A percentile compares a stretch with the other conserved stretches of the same genome.
Conservation (phyloP, 1,139 yeast species). For the Blastobotrys buckinghamii region DNA sequence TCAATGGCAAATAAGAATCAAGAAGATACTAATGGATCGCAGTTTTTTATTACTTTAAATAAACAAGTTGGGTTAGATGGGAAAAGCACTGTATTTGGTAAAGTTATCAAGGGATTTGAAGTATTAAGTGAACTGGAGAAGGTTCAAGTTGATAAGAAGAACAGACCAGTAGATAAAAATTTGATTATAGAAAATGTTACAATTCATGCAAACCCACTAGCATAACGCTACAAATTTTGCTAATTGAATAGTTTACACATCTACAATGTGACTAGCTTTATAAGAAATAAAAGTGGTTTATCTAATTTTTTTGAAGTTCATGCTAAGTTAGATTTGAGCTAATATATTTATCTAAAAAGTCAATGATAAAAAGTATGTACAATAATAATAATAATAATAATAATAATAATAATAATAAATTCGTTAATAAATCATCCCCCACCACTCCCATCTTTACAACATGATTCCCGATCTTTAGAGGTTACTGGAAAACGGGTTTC, state of each 20-base stretch:
- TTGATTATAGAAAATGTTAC: conserved; percentile 26
- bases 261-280: no score
- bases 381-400: background rate
- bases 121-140: conserved; percentile 37
- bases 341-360: no score
- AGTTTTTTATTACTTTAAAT: conserved; percentile 40
- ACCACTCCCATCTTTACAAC: no score
- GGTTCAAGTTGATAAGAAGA: conserved; percentile 36
- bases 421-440: background rate
- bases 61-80: conserved; percentile 46
- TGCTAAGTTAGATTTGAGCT: no score
- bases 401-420: background rate
- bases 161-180: conserved; percentile 38
- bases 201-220: conserved; percentile 38
- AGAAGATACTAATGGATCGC: conserved; percentile 38
- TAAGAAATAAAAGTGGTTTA: no score
- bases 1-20: conserved; percentile 46
- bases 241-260: no score
- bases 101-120: conserved; percentile 38
- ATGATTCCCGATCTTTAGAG: no score
- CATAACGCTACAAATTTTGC: no score
- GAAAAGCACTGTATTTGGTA: conserved; percentile 53
- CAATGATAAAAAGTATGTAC: background rate
- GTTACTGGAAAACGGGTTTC: conserved; percentile 26
- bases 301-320: no score